Percentiles rank a stretch among this genome's conserved stretches.
These are phyloP conservation scores for Eragrostis curvula DNA, from an alignment of 176 grass and related monocot genomes.

Conservation along the genomic window DNA sequence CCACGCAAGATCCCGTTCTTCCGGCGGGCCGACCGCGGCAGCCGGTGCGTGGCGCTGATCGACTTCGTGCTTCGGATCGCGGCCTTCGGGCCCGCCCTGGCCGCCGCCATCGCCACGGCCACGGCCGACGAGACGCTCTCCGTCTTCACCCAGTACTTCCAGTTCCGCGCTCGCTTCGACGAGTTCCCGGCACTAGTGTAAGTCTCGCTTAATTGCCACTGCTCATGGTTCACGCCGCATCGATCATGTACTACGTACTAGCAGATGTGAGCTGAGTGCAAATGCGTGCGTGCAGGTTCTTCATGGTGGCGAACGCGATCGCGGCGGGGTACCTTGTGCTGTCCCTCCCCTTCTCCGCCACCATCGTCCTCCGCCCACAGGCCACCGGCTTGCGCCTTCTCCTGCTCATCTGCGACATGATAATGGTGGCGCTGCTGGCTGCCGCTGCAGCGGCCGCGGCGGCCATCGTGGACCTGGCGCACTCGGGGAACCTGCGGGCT, in stretches of 20 bases:
- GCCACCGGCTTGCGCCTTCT: slow-evolving; percentile 71
- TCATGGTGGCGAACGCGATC: slow-evolving; percentile 74
- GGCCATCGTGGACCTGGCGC: slow-evolving; percentile 83
- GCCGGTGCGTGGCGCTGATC: slow-evolving; percentile 63
- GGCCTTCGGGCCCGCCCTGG: slow-evolving; percentile 68
- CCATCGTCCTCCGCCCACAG: slow-evolving; percentile 57
- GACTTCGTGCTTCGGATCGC: slow-evolving; percentile 80
- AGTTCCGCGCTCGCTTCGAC: slow-evolving; percentile 83
- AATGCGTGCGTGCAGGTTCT: slow-evolving; percentile 54
- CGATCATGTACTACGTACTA: too few species aligned
- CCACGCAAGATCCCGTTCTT: slow-evolving; percentile 55
- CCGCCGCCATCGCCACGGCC: slow-evolving; percentile 76
- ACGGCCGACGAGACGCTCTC: slow-evolving; percentile 79
- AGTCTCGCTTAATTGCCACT: too few species aligned
- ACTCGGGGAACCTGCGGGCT: slow-evolving; percentile 72
- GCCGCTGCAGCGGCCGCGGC: slow-evolving; percentile 61
- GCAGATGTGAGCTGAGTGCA: neutral
- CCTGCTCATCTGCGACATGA: slow-evolving; percentile 71
- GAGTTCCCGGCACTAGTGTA: slow-evolving; percentile 87
- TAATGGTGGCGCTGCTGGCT: slow-evolving; percentile 60
- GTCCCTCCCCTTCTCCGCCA: slow-evolving; percentile 81
- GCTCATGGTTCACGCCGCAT: neutral
- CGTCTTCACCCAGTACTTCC: slow-evolving; percentile 87
- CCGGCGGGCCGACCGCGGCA: slow-evolving; percentile 47
- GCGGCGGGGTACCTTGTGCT: slow-evolving; percentile 82